Evolutionary conservation across 2,329 filamentous ascomycete genomes (phyloP), one percentile per base, ranked within the genome.

Genomic region (Beauveria scarabaeidicola): DNA sequence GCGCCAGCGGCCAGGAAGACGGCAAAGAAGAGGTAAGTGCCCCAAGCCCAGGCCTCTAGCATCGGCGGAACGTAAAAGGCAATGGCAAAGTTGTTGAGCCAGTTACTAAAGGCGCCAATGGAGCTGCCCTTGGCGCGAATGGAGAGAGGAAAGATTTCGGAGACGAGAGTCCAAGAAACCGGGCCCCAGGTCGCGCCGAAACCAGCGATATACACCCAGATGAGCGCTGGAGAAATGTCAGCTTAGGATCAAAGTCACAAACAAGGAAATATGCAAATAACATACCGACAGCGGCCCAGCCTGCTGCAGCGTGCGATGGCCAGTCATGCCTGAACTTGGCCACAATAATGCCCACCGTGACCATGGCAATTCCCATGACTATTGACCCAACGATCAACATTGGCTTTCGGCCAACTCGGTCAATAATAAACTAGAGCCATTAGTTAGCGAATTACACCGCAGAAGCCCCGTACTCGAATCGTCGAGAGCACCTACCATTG

Each of bases 1-100:
- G 76, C 73, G 2, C 79, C 75, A 10, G 71, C 67, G 13, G 77
- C 69, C 57, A 81, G 78, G 52, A 81, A 74, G 0, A 74, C 73
- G 32, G 78, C 78, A 63, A 84, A 84, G 72, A 84, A 82, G 64
- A 81, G 78, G 66, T 81, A 83, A 0, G 79, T 79, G 23, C 80
- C 80, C 67, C 77, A 82, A 10, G 70, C 67, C 67, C 74, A 73
- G 21, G 65, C 63, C 50, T 63, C 63, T 29, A 66, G 61, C 65
- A 75, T 80, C 10, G 73, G 70, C 3, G 75, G 75, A 0, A 76
- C 74, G 44, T 74, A 76, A 41, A 79, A 74, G 3, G 75, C 77
- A 13, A 80, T 73, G 58, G 74, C 72, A 46, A 80, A 80, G 64
- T 79, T 78, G 67, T 73, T 75, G 43, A 76, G 55, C 71, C 76